Evolutionary conservation across 1,284 basidiomycete genomes (phyloP).

Genomic region (Fomitiporia mediterranea): DNA sequence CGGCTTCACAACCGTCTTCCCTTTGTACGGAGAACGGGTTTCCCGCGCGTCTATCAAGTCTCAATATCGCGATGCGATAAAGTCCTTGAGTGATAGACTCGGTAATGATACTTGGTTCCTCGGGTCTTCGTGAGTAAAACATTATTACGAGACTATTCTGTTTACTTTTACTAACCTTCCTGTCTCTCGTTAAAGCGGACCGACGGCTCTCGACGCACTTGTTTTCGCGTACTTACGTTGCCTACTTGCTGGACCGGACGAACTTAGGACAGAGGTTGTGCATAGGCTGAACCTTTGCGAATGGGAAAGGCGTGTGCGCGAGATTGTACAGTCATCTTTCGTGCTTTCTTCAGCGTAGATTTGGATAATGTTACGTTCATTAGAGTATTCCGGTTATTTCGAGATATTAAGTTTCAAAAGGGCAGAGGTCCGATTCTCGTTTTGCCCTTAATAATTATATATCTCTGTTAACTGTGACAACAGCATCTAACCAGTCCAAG

Average conservation of each 20-base stretch:
- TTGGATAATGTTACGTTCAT: too few relatives aligned
- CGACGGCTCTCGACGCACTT: conserved; percentile 74
- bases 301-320: conserved; percentile 67
- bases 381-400: too few relatives aligned
- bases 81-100: conserved; percentile 66
- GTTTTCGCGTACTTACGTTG: conserved; percentile 72
- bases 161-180: conserved; percentile 1
- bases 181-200: conserved; percentile 40
- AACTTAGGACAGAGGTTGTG: conserved; percentile 55
- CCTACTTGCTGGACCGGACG: conserved; percentile 48
- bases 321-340: conserved; percentile 50
- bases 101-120: conserved; percentile 76
- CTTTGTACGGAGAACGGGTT: conserved; percentile 53
- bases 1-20: conserved; percentile 58
- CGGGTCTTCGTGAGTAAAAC: conserved; percentile 55
- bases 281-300: conserved; percentile 67
- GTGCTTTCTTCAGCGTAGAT: too few relatives aligned
- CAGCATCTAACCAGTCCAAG: neutral
- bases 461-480: neutral
- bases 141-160: neutral
- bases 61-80: conserved; percentile 66
- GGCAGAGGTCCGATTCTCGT: too few relatives aligned
- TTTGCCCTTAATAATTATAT: too few relatives aligned
- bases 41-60: conserved; percentile 44
- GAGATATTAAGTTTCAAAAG: too few relatives aligned